Conservation (phyloP, 1,284 basidiomycete species). For the Rhizoctonia solani region DNA sequence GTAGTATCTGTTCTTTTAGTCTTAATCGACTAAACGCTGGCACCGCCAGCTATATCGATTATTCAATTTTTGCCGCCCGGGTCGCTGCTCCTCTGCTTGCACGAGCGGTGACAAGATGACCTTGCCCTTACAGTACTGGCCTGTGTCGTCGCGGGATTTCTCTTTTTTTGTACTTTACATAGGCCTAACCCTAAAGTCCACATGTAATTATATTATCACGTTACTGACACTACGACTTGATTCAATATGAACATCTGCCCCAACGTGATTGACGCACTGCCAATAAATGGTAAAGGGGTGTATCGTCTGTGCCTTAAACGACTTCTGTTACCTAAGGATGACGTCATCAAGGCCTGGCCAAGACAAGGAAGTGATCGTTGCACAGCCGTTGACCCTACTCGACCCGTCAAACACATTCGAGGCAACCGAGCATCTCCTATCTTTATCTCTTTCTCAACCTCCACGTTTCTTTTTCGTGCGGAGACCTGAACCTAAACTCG, state of each 20-base stretch:
- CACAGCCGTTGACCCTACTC: no score
- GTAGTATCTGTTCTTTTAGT: slow-evolving; percentile 88
- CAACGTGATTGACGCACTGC: no score
- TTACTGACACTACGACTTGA: no score
- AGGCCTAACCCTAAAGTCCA: slow-evolving; percentile 31
- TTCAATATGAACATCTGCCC: no score
- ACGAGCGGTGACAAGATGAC: no score
- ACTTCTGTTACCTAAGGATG: background rate
- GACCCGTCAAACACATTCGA: no score
- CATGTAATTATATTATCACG: no score
- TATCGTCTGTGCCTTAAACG: background rate
- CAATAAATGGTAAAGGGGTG: no score
- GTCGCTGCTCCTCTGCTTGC: no score
- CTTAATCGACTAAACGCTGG: slow-evolving; percentile 35
- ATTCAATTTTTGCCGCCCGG: no score
- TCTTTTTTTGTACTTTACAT: slow-evolving; percentile 10
- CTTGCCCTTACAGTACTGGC: slow-evolving; percentile 39
- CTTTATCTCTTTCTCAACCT: background rate
- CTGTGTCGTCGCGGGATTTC: slow-evolving; percentile 38
- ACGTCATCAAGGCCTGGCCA: background rate
- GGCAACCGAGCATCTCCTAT: background rate
- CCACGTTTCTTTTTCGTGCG: background rate
- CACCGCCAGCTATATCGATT: no score
- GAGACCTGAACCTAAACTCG: background rate
- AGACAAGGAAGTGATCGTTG: no score